phyloP scores from a whole-genome alignment of 2,329 filamentous ascomycete species.

The Aspergillus hiratsukae region DNA sequence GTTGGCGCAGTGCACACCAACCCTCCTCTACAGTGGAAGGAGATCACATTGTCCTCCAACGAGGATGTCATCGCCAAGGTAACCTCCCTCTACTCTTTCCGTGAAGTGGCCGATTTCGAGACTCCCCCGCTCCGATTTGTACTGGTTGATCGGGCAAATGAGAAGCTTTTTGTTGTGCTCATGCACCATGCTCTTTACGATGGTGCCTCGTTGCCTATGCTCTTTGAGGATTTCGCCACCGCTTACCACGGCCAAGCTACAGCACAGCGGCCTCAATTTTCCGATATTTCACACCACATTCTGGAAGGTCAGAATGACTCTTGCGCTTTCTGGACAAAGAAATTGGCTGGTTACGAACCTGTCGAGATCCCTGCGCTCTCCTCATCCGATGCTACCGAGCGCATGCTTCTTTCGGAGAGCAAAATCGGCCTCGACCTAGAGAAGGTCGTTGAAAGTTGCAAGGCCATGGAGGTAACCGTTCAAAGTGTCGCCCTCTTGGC shows the following conservation, averaged over 20 bases:
- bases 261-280: slow-evolving; percentile 18
- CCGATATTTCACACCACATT: slow-evolving; percentile 53
- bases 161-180: slow-evolving; percentile 53
- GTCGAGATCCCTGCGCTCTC: slow-evolving; percentile 18
- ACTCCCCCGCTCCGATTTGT: slow-evolving; percentile 32
- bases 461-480: slow-evolving; percentile 25
- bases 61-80: slow-evolving; percentile 12
- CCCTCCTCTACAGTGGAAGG: slow-evolving; percentile 15
- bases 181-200: slow-evolving; percentile 84
- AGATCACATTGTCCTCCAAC: slow-evolving; percentile 14
- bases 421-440: slow-evolving; percentile 16
- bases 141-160: slow-evolving; percentile 24
- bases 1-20: slow-evolving; percentile 24
- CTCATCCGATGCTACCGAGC: slow-evolving; percentile 1
- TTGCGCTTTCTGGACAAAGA: slow-evolving; percentile 20
- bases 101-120: slow-evolving; percentile 16
- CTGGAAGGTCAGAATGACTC: slow-evolving; percentile 46
- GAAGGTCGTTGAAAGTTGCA: slow-evolving; percentile 17
- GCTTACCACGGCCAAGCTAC: slow-evolving; percentile 51
- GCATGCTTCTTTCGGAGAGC: slow-evolving; percentile 17
- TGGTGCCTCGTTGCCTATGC: slow-evolving; percentile 70
- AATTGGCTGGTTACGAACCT: slow-evolving; percentile 18
- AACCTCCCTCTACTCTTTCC: slow-evolving; percentile 11
- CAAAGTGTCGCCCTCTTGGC: slow-evolving; percentile 27
- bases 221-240: slow-evolving; percentile 63